Base-by-base conservation (phyloP, 805 yeast genomes). In the Yueomyces sinensis region DNA sequence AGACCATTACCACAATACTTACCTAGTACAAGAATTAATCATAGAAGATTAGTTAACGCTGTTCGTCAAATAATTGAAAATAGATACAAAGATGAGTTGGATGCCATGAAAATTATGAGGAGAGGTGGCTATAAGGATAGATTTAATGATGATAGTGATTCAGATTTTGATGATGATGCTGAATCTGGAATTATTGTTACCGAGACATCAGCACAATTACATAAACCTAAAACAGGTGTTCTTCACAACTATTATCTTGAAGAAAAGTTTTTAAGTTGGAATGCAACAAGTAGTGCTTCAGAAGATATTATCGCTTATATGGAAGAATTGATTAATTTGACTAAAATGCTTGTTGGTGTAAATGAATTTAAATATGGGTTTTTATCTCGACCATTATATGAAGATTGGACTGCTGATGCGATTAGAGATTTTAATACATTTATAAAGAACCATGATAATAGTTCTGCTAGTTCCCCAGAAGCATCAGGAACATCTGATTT, bases 311-410 rank as follows among this genome's bases (percentile, higher is more conserved):
- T 69, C 30, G 68, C 63, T 32, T 68, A 66, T 41, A 55, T 65
- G 19, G 74, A 70, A 39, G 72, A 66, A 40, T 46, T 70, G 11
- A 37, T 63, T 5, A 60, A 56, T 32, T 38, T 69, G 22, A 54
- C 65, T 0, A 65, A 62, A 37, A 42, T 62, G 3, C 44, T 69
- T 4, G 69, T 66, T 19, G 75, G 75, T 18, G 67, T 63, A 9
- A 59, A 63, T 37, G 66, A 62, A 42, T 69, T 69, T 44, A 65
- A 65, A 42, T 67, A 66, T 41, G 72, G 75, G 2, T 69, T 69
- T 41, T 46, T 69, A 37, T 64, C 72, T 31, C 58, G 74, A 13
- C 64, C 73, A 0, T 44, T 67, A 13, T 59, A 59, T 41, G 58
- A 58, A 16, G 63, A 59, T 30, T 64, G 66, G 55, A 66, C 68